Conservation (phyloP, 768 basidiomycete species). For the Boletus edulis region DNA sequence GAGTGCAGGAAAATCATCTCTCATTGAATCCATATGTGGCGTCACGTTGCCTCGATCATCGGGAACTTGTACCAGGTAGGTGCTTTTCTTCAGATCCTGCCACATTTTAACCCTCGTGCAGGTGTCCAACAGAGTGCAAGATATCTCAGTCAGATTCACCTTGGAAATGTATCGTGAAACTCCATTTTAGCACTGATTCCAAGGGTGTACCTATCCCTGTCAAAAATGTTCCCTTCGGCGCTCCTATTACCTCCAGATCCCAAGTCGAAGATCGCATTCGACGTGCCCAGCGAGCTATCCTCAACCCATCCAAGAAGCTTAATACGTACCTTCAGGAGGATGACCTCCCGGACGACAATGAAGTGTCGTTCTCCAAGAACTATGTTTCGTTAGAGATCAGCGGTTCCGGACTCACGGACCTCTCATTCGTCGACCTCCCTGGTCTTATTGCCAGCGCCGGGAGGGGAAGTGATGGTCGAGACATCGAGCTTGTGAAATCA, state of each 20-base stretch:
- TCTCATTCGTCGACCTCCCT: constrained; percentile 65
- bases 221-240: constrained; percentile 43
- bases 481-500: constrained; percentile 60
- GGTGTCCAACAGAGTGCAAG: constrained; percentile 59
- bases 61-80: constrained; percentile 75
- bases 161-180: constrained; percentile 52
- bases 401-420: constrained; percentile 56
- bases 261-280: constrained; percentile 66
- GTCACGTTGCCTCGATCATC: constrained; percentile 66
- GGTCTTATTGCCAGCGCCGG: constrained; percentile 61
- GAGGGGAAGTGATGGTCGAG: constrained; percentile 44
- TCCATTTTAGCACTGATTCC: constrained; percentile 43
- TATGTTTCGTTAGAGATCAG: constrained; percentile 58
- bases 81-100: neutral
- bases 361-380: constrained; percentile 49
- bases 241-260: constrained; percentile 45
- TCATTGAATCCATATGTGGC: constrained; percentile 76
- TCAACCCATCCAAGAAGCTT: constrained; percentile 46
- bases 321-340: constrained; percentile 15
- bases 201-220: constrained; percentile 38
- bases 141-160: constrained; percentile 38
- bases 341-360: constrained; percentile 8
- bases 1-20: constrained; percentile 73
- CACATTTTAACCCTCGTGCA: constrained; percentile 16
- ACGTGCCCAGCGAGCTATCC: constrained; percentile 62